Percentiles rank a stretch among this genome's conserved stretches.
These are phyloP conservation scores for Pyracantha coccinea DNA, from an alignment of 331 rosid genomes.

Conservation along the genomic window DNA sequence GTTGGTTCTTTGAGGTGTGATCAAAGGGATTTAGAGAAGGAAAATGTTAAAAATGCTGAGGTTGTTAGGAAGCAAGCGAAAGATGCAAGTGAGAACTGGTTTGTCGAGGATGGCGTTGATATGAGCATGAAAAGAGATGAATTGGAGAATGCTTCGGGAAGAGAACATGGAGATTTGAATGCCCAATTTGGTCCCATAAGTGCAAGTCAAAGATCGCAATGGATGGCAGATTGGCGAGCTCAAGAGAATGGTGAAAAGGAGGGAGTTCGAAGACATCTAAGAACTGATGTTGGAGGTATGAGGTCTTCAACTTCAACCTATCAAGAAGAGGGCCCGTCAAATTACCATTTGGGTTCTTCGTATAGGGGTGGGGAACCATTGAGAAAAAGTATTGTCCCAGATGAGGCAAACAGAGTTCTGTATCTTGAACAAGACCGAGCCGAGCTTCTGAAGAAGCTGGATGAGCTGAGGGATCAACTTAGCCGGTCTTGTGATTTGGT, in stretches of 20 bases:
- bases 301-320: conserved; percentile 55
- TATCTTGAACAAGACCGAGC: conserved; percentile 80
- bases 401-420: conserved; percentile 43
- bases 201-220: conserved; percentile 27
- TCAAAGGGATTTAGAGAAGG: conserved; percentile 33
- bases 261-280: conserved; percentile 31
- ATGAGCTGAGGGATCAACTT: conserved; percentile 75
- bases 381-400: conserved; percentile 35
- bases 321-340: conserved; percentile 61
- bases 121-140: conserved; percentile 24
- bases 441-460: conserved; percentile 83
- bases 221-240: conserved; percentile 43
- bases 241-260: conserved; percentile 45
- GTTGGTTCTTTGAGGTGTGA: conserved; percentile 26
- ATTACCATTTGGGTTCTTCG: conserved; percentile 28
- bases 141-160: conserved; percentile 29
- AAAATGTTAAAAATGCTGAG: conserved; percentile 21
- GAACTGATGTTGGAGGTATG: conserved; percentile 45
- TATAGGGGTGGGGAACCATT: conserved; percentile 35
- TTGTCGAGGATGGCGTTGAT: conserved; percentile 27
- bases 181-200: conserved; percentile 23
- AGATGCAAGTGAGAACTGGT: conserved; percentile 23
- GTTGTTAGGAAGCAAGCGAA: conserved; percentile 20
- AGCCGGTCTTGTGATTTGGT: conserved; percentile 58
- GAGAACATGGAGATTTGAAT: conserved; percentile 30